Base-by-base conservation (phyloP, 176 grass and related monocot genomes). In the Eleusine indica region DNA sequence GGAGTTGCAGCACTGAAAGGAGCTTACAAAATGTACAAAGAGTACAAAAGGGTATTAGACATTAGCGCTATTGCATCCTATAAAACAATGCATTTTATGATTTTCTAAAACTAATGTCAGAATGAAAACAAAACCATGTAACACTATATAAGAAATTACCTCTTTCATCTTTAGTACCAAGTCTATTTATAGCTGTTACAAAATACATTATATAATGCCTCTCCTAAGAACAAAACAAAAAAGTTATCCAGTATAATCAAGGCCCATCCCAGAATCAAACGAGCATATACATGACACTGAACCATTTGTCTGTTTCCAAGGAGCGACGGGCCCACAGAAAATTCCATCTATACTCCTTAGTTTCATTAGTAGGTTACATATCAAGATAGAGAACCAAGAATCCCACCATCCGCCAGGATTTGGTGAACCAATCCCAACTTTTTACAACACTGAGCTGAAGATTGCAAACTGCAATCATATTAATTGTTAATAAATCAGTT, bases 351-450 rank as follows among this genome's bases (percentile, higher is more conserved):
- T 35, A 35, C 32, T 35, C 32, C 32, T 41, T 16, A 46, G 32
- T 17, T 58, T 61, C 16, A 40, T 28, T 16, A 37, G 39, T 30
- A 83, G 42, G 68, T 71, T 39, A 30, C 22, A 64, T 38, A 62
- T 12, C 51, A 72, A 64, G 32, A 83, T 32, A n/a, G 37, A 70
- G 44, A 25, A 15, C 32, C 9, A 63, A 22, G 60, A 46, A 2
- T n/a, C 6, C 30, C 51, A 68, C 63, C 10, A 52, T n/a, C 43
- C 38, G 28, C 44, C 39, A 71, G 30, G 37, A 83, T 22, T 75
- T 84, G 40, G 44, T 13, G 56, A 84, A 69, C 51, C 44, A 87
- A 28, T 82, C 54, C 30, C 25, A 74, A 53, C 32, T 79, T 41
- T 65, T 47, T 78, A 78, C 40, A 54, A 41, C 4, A 4, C 57